Conservation (phyloP, 768 basidiomycete genomes). For the Fomitopsis pulvina region DNA sequence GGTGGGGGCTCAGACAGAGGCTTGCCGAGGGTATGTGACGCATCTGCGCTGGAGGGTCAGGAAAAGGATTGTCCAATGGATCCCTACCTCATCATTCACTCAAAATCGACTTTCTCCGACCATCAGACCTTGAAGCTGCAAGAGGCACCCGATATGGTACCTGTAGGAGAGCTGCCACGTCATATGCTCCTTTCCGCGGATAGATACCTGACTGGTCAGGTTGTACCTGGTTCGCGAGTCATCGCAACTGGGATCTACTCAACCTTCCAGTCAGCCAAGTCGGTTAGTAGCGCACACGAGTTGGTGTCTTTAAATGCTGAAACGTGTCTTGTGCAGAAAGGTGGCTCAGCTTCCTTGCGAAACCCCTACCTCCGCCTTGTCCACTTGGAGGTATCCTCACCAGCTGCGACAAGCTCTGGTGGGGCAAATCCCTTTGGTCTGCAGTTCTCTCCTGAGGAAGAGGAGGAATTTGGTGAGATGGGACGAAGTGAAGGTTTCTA, state of each 20-base stretch:
- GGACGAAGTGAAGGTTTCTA: conserved; percentile 85
- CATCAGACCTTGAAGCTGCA: conserved; percentile 96
- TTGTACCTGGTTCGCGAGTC: conserved; percentile 93
- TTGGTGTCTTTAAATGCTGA: neutral
- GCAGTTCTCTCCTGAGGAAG: conserved; percentile 91
- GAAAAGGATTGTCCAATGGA: conserved; percentile 94
- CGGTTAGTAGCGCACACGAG: conserved; percentile 39
- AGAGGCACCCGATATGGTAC: conserved; percentile 99
- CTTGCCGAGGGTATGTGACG: conserved; percentile 84
- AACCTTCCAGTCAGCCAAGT: conserved; percentile 86
- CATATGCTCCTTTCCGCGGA: conserved; percentile 93
- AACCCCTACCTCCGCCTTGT: conserved; percentile 92
- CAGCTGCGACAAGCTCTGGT: conserved; percentile 59
- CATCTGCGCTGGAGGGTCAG: conserved; percentile 70
- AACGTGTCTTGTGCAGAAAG: conserved; percentile 48
- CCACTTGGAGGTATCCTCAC: conserved; percentile 85
- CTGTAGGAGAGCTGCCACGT: conserved; percentile 93
- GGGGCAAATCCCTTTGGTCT: conserved; percentile 80
- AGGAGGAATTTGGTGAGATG: conserved; percentile 93
- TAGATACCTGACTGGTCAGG: conserved; percentile 84
- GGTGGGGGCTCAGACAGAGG: conserved; percentile 81
- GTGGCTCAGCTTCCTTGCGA: conserved; percentile 83
- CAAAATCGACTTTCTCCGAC: conserved; percentile 90
- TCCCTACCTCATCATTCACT: conserved; percentile 92
- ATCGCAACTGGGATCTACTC: conserved; percentile 96